A percentile compares a stretch with the other conserved stretches of the same genome.
phyloP scores from a whole-genome alignment of 2,329 filamentous ascomycete species.

The Pseudogymnoascus sp. region DNA sequence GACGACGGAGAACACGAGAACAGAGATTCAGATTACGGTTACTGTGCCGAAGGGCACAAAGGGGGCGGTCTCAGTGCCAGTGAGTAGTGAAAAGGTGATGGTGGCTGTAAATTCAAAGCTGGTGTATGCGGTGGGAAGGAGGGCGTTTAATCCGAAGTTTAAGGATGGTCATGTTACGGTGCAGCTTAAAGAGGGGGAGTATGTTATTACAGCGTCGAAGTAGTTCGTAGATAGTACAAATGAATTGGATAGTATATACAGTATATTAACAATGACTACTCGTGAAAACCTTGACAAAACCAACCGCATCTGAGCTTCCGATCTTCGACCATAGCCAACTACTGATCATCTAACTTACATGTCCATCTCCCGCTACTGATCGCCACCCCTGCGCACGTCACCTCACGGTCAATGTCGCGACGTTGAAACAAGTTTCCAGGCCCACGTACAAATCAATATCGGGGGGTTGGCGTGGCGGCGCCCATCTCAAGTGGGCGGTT shows the following conservation, averaged over 20 bases:
- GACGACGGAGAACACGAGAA: slow-evolving; percentile 20
- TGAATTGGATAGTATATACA: background rate
- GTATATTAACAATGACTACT: background rate
- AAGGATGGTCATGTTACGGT: slow-evolving; percentile 16
- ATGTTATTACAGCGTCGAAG: background rate
- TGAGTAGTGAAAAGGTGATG: slow-evolving; percentile 7
- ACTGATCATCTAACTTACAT: background rate
- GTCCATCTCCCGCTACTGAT: background rate
- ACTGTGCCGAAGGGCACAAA: slow-evolving; percentile 23
- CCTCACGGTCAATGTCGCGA: background rate
- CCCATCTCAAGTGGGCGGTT: background rate
- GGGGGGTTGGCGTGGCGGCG: background rate
- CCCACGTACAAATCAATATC: background rate
- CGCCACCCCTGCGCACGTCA: background rate
- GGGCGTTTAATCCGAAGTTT: background rate
- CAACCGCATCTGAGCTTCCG: background rate
- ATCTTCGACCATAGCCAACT: background rate
- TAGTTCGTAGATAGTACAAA: background rate
- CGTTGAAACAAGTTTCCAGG: slow-evolving; percentile 1
- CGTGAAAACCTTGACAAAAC: background rate
- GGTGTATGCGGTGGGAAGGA: background rate
- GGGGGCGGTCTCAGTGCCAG: slow-evolving; percentile 21
- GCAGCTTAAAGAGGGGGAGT: background rate
- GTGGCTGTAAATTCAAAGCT: slow-evolving; percentile 16
- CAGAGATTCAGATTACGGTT: slow-evolving; percentile 25